Percentiles rank a stretch among this genome's conserved stretches.
Conservation (phyloP, 208 protist genomes). For the Trypanosoma melophagium region DNA sequence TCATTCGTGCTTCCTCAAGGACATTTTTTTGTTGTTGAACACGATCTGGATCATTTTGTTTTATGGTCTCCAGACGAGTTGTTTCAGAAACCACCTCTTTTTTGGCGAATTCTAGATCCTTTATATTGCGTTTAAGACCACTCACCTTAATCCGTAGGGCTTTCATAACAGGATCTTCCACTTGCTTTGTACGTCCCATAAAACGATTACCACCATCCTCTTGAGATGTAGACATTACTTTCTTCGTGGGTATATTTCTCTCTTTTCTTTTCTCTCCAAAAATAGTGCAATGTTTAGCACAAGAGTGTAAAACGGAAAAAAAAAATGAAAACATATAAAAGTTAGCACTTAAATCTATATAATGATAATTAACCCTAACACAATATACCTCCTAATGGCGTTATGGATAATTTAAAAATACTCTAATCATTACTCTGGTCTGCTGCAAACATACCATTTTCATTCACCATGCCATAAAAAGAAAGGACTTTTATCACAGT, state of each 20-base stretch:
- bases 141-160: slow-evolving; percentile 59
- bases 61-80: slow-evolving; percentile 49
- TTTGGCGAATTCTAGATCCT: slow-evolving; percentile 69
- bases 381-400: no score
- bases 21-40: slow-evolving; percentile 77
- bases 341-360: no score
- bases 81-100: slow-evolving; percentile 58
- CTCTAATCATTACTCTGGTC: slow-evolving; percentile 75
- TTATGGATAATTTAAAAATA: slow-evolving; percentile 10
- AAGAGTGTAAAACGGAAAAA: background rate
- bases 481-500: slow-evolving; percentile 66
- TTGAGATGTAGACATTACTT: slow-evolving; percentile 37
- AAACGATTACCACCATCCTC: slow-evolving; percentile 33
- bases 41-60: slow-evolving; percentile 40
- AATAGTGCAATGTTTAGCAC: background rate
- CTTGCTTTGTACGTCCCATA: slow-evolving; percentile 41
- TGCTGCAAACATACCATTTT: slow-evolving; percentile 87
- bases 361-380: no score
- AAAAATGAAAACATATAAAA: no score
- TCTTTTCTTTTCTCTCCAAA: background rate
- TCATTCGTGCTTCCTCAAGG: slow-evolving; percentile 72
- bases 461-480: slow-evolving; percentile 86
- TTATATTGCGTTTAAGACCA: slow-evolving; percentile 59
- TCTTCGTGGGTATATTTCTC: slow-evolving; percentile 3
- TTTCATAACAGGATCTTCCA: slow-evolving; percentile 52